Evolutionary conservation across 805 yeast species (phyloP).

Genomic region (Metschnikowia chrysomelidarum): DNA sequence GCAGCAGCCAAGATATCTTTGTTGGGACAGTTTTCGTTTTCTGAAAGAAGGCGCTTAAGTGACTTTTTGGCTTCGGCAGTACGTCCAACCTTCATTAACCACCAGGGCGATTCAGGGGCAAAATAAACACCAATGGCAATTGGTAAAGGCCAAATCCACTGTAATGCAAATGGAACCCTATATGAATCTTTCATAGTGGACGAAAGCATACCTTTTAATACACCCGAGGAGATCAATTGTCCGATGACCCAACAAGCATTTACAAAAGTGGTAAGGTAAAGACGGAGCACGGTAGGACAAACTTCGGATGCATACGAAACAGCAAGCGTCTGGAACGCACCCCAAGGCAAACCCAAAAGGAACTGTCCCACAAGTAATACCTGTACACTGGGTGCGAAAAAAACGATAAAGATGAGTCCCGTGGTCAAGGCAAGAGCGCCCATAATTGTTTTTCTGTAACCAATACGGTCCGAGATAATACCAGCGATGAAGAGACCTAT

Average conservation of each 20-base stretch:
- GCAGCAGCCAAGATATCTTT: conserved; percentile 33
- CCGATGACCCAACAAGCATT: conserved; percentile 39
- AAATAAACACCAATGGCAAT: conserved; percentile 31
- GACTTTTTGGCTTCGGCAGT: conserved; percentile 32
- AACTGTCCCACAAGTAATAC: conserved; percentile 41
- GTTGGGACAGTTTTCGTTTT: conserved; percentile 29
- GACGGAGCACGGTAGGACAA: conserved; percentile 38
- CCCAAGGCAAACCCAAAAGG: conserved; percentile 42
- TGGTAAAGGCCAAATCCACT: conserved; percentile 39
- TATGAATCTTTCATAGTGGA: conserved; percentile 29
- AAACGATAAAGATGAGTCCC: conserved; percentile 38
- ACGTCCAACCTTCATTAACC: conserved; percentile 35
- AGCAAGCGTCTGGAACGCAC: conserved; percentile 38
- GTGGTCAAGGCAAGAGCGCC: conserved; percentile 24
- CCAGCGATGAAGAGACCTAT: conserved; percentile 47
- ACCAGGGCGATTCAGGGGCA: conserved; percentile 49
- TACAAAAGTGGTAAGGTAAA: conserved; percentile 36
- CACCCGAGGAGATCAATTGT: conserved; percentile 40
- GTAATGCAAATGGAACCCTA: conserved; percentile 38
- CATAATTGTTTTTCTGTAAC: conserved; percentile 41
- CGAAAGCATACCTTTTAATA: conserved; percentile 32
- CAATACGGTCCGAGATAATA: conserved; percentile 41
- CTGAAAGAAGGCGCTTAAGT: conserved; percentile 22
- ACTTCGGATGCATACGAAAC: conserved; percentile 44
- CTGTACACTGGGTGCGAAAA: conserved; percentile 33